Percentiles rank a stretch among this genome's conserved stretches.
Evolutionary conservation across 1,284 basidiomycete genomes (phyloP).

Genomic region (Ganoderma multipileum): DNA sequence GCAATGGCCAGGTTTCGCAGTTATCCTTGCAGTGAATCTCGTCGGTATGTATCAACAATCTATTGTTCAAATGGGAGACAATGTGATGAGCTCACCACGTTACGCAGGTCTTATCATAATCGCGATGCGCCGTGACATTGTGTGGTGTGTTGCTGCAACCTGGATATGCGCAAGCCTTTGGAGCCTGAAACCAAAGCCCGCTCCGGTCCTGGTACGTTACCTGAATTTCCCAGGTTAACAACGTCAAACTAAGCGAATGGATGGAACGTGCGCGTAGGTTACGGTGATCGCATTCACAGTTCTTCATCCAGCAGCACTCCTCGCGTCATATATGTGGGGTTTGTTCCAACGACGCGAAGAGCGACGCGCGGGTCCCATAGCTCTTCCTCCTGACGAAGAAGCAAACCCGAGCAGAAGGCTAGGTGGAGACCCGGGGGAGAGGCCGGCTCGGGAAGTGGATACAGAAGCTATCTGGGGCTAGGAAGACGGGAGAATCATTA

Average conservation of each 20-base stretch:
- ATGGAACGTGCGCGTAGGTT: conserved; percentile 48
- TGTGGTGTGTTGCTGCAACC: conserved; percentile 73
- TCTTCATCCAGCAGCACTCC: conserved; percentile 61
- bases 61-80: not conserved
- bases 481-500: not conserved
- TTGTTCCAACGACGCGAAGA: conserved; percentile 39
- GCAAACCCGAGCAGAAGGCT: conserved; percentile 11
- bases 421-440: conserved; percentile 12
- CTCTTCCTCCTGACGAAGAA: conserved; percentile 50
- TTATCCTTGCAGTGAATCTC: conserved; percentile 65
- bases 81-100: not conserved
- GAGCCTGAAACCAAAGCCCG: conserved; percentile 64
- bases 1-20: conserved; percentile 67
- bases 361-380: conserved; percentile 45
- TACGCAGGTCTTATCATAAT: conserved; percentile 59
- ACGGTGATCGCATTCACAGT: conserved; percentile 64
- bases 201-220: conserved; percentile 62
- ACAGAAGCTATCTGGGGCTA: conserved; percentile 40
- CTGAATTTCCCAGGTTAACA: not conserved
- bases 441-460: conserved; percentile 39
- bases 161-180: conserved; percentile 75
- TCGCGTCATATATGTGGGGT: conserved; percentile 48
- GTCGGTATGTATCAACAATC: conserved; percentile 38
- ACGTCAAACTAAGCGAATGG: not conserved
- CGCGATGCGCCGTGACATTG: conserved; percentile 62